phyloP scores from a whole-genome alignment of 225 moss, liverwort and hornwort genomes.

The Bryoerythrophyllum caledonicum region DNA sequence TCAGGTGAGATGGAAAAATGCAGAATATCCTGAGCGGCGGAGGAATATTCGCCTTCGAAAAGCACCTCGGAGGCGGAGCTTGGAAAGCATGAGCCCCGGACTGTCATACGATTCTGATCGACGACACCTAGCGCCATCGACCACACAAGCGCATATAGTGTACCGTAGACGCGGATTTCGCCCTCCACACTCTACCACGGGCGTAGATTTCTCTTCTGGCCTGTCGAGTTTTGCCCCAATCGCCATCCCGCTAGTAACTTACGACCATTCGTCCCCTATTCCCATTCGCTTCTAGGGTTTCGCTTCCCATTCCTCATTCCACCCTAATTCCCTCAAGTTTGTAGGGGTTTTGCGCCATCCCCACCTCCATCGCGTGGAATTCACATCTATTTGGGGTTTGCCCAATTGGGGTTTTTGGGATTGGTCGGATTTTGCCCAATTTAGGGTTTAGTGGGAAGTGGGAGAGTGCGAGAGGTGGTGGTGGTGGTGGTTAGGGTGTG shows the following conservation, averaged over 20 bases:
- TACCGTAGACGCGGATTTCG: too few relatives aligned
- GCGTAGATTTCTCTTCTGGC: background rate
- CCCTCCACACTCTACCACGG: too few relatives aligned
- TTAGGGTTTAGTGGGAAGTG: constrained; percentile 35
- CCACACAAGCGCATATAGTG: too few relatives aligned
- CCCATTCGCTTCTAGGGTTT: constrained; percentile 18
- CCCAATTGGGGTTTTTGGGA: background rate
- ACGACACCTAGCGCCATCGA: background rate
- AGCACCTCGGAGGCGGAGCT: background rate
- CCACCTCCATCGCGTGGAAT: too few relatives aligned
- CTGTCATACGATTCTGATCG: background rate
- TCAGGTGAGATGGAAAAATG: background rate
- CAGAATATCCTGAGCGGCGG: background rate
- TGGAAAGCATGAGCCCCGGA: background rate
- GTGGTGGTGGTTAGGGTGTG: constrained; percentile 35
- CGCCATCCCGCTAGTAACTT: background rate
- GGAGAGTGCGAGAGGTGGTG: constrained; percentile 16
- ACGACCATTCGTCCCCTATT: background rate
- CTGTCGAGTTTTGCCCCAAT: background rate
- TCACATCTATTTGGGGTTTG: too few relatives aligned
- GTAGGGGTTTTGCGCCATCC: background rate
- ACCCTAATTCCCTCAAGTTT: background rate
- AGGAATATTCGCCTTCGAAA: constrained; percentile 23
- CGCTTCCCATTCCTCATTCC: background rate
- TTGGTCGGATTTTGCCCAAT: background rate